Evolutionary conservation across 2,329 filamentous ascomycete genomes (phyloP), one percentile per base, ranked within the genome.

Genomic region (Ascochyta pisi): DNA sequence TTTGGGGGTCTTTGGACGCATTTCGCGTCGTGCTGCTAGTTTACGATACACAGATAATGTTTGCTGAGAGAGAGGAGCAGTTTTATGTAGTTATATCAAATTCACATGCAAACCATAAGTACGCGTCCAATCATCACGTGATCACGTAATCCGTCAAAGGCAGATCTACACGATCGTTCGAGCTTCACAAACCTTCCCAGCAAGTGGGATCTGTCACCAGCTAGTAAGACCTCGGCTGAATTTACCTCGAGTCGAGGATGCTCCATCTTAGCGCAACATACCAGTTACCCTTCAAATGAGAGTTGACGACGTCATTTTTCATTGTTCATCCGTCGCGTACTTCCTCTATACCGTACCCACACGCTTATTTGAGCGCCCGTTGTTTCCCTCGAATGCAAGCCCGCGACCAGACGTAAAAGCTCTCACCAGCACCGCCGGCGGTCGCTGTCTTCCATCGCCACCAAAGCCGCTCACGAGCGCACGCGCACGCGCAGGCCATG

Each of bases 401-500:
- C 44, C 44, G 31, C 29, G 6, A 16, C 26, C 15, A 19, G 35
- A n/a, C 31, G 19, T 39, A 12, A 29, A 27, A n/a, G 16, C 29
- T 24, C 16, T 24, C 19, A 16, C 5, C 26, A 50, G 53, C 16
- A 44, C 53, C 47, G 48, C 47, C 33, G 31, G 53, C 47, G 47
- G 47, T 43, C 8, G 29, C 48, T 51, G 37, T 26, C 15, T 23
- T 22, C 4, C 13, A 12, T 8, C 10, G 12, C 27, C 15, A 4
- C 24, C 35, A 34, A 35, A 34, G 27, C 34, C 50, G 35, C 55
- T 38, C 34, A 40, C 46, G 27, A 44, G 43, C 54, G 35, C 42
- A 50, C 42, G 39, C 52, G 33, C 44, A 50, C 41, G 50, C 48
- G 31, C 43, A 37, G 45, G 26, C 27, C n/a, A 91, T 91, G 89